These are phyloP conservation scores for Mortierella sp. DNA, from an alignment of 371 early-diverging fungal genomes.

Conservation along the genomic window DNA sequence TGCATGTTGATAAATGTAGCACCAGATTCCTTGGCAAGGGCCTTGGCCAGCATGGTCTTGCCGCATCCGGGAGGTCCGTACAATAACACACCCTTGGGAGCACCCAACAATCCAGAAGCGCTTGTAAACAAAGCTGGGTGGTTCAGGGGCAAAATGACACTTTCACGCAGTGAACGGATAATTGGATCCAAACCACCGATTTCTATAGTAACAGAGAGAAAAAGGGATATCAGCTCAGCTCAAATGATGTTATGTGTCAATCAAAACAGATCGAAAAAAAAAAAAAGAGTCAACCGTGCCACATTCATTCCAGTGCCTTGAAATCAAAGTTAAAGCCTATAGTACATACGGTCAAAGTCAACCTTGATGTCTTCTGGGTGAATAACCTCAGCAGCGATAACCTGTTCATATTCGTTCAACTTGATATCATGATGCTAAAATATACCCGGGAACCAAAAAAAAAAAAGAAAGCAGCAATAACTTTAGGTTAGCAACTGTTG, in stretches of 20 bases:
- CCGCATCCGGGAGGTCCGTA: constrained; percentile 98
- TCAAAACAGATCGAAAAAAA: neutral
- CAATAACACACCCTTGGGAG: constrained; percentile 94
- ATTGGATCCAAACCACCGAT: constrained; percentile 96
- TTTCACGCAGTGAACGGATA: constrained; percentile 90
- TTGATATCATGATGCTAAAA: constrained; percentile 75
- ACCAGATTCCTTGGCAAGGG: constrained; percentile 94
- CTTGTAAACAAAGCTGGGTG: constrained; percentile 92
- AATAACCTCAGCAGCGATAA: constrained; percentile 94
- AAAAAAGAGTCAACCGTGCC: neutral
- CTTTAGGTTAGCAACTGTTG: neutral
- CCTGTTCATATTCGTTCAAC: constrained; percentile 92
- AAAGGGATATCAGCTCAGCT: constrained; percentile 6
- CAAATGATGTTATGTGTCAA: constrained; percentile 6
- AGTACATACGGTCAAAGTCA: constrained; percentile 78
- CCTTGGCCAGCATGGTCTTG: constrained; percentile 98
- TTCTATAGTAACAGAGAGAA: constrained; percentile 60
- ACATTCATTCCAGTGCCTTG: constrained; percentile 7
- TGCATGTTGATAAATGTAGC: constrained; percentile 96
- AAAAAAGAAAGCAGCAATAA: neutral
- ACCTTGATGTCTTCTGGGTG: constrained; percentile 92
- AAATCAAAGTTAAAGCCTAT: no score
- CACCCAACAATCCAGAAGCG: constrained; percentile 88
- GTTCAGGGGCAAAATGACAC: constrained; percentile 94
- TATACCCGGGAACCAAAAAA: neutral